Conservation (phyloP, 257 asterid species). For the Plantago major region DNA sequence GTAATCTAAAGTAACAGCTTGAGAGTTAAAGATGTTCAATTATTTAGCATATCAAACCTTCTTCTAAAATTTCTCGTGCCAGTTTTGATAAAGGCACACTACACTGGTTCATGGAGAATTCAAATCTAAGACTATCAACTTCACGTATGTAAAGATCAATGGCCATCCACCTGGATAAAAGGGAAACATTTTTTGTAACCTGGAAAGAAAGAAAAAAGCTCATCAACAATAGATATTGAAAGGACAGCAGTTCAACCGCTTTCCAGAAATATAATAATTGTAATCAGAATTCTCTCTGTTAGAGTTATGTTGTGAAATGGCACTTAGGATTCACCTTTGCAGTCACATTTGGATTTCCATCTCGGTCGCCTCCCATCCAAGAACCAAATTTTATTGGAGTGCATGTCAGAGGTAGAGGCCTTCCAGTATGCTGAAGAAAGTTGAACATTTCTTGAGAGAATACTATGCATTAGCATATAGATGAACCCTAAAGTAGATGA, state of each 20-base stretch:
- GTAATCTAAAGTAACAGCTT: not conserved
- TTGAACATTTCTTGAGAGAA: constrained; percentile 22
- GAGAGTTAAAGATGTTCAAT: constrained; percentile 10
- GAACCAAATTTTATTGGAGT: constrained; percentile 98
- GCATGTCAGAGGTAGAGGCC: constrained; percentile 86
- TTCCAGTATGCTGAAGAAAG: constrained; percentile 78
- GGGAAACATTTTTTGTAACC: constrained; percentile 89
- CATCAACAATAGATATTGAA: constrained; percentile 10
- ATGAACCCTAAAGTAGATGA: constrained; percentile 18
- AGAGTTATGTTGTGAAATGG: not conserved
- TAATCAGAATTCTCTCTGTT: not conserved
- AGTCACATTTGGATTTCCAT: constrained; percentile 98
- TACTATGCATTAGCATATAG: constrained; percentile 8
- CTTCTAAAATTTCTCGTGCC: constrained; percentile 76
- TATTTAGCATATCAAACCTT: constrained; percentile 39
- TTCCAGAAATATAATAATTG: not conserved
- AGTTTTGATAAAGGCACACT: constrained; percentile 46
- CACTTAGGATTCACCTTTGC: constrained; percentile 62
- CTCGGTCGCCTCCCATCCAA: constrained; percentile 99
- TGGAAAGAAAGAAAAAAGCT: constrained; percentile 27
- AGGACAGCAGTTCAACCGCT: too few relatives aligned
- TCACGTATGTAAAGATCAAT: constrained; percentile 84
- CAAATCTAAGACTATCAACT: constrained; percentile 86
- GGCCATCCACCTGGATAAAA: constrained; percentile 97
- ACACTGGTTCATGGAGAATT: constrained; percentile 93